These are phyloP conservation scores for Xylariales sp. DNA, from an alignment of 2,329 filamentous ascomycete genomes.

Conservation along the genomic window DNA sequence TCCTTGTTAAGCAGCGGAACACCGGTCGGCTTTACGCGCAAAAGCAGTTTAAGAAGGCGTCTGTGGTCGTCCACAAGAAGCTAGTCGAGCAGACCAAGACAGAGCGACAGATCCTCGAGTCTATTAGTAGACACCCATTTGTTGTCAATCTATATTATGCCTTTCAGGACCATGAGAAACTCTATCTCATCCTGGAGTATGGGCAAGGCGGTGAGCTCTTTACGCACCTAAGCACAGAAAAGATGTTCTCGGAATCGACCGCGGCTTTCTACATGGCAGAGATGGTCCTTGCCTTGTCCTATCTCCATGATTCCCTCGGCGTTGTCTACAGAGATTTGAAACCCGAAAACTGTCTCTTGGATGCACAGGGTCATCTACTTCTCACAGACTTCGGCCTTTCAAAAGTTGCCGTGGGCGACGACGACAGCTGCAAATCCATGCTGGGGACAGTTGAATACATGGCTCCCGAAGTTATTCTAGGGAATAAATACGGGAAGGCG, in stretches of 20 bases:
- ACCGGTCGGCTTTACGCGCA: conserved; percentile 95
- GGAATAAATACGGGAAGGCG: conserved; percentile 89
- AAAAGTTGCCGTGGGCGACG: conserved; percentile 86
- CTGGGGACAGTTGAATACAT: conserved; percentile 98
- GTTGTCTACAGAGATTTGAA: conserved; percentile 98
- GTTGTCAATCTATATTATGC: conserved; percentile 98
- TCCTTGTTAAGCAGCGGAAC: conserved; percentile 88
- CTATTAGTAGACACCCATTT: conserved; percentile 95
- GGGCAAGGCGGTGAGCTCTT: conserved; percentile 97
- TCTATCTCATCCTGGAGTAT: conserved; percentile 97
- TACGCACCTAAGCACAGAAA: conserved; percentile 90
- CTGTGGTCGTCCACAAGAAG: conserved; percentile 93
- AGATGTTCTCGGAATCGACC: conserved; percentile 91
- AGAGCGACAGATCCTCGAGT: conserved; percentile 93
- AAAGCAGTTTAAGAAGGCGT: conserved; percentile 98
- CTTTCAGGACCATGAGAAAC: conserved; percentile 97
- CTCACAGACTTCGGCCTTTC: conserved; percentile 97
- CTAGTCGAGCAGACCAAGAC: conserved; percentile 98
- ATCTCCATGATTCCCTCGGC: conserved; percentile 90
- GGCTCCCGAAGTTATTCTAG: conserved; percentile 93
- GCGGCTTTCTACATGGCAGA: conserved; percentile 99
- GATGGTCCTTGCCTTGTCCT: conserved; percentile 92
- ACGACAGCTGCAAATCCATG: conserved; percentile 82
- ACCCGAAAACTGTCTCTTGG: conserved; percentile 95
- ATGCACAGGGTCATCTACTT: conserved; percentile 89